Evolutionary conservation across 2,329 filamentous ascomycete species (phyloP).

Genomic region (Ceratocystis diversiconidia): DNA sequence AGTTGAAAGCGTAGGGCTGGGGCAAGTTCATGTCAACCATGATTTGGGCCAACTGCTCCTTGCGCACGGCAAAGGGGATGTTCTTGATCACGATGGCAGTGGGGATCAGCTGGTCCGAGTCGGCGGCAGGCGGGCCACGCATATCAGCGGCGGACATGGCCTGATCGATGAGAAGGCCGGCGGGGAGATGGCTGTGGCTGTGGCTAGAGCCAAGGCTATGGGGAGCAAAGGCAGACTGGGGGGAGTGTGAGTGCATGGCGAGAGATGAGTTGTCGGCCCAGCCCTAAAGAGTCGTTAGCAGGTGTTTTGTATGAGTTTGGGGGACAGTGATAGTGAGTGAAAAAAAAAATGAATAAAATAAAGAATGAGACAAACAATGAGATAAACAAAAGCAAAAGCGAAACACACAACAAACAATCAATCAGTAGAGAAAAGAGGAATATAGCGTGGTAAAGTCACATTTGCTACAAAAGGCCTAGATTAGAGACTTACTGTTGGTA

Average conservation of each 20-base stretch:
- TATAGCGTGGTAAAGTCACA: no score
- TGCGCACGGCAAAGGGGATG: slow-evolving; percentile 95
- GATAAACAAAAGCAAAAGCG: no score
- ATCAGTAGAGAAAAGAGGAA: no score
- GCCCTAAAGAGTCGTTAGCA: slow-evolving; percentile 25
- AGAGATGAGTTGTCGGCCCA: slow-evolving; percentile 37
- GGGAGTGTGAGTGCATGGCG: slow-evolving; percentile 27
- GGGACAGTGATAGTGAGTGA: background rate
- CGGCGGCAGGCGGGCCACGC: slow-evolving; percentile 30
- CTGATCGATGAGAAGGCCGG: slow-evolving; percentile 31
- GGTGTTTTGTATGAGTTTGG: slow-evolving; percentile 19
- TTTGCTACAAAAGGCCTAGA: slow-evolving; percentile 2
- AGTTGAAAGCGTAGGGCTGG: slow-evolving; percentile 96
- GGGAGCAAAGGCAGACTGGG: slow-evolving; percentile 26
- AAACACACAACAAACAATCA: no score
- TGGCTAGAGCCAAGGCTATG: slow-evolving; percentile 27
- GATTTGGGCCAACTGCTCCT: slow-evolving; percentile 80
- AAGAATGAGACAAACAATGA: no score
- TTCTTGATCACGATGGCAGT: slow-evolving; percentile 99
- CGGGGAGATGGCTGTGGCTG: slow-evolving; percentile 27
- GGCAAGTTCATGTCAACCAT: slow-evolving; percentile 93
- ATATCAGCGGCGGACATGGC: slow-evolving; percentile 24
- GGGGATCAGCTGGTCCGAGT: slow-evolving; percentile 80
- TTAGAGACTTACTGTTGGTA: slow-evolving; percentile 54
- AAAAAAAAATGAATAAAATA: background rate